Evolutionary conservation across 768 basidiomycete genomes (phyloP), one percentile per base, ranked within the genome.

Genomic region (Ramaria rubella): DNA sequence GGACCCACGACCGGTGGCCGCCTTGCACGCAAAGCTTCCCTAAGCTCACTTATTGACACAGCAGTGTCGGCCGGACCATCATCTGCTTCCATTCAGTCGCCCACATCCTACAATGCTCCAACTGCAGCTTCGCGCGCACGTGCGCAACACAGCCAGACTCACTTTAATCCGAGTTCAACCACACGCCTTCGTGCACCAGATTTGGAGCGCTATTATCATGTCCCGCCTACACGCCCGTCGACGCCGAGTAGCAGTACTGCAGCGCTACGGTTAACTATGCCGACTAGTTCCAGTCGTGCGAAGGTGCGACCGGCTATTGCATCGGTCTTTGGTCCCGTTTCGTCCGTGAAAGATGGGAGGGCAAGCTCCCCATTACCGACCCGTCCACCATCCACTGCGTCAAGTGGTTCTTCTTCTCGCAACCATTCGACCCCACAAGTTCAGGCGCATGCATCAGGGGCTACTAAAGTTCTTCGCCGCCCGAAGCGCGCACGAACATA

Each of bases 181-280:
- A 79, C 81, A 63, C 81, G 84, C 51, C 75, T 82, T 9, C 77
- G 79, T 57, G 71, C 68, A 24, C 46, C 46, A 5, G 46, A 51
- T 33, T 65, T 75, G 26, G 88, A 90, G 57, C 83, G 81, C 65
- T 79, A 75, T 6, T 51, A 30, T 21, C n/a, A 54, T 61, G 77
- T 86, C 15, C 86, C 88, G n/a, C 85, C 88, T 7, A 80, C 86
- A 14, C 79, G 89, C 24, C 88, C 89, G 1, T 83, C 81, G 24
- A 91, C 90, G 1, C 88, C 90, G 1, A 87, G 87, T 11, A 79
- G 86, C 5, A 90, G 87, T 68, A 77, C 87, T 21, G 80, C 78
- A 11, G 89, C 87, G 19, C 76, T 89, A 52, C 83, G 90, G 49
- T 76, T 94, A 50, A 94, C 92, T 24, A 87, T 93, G 86, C 92